Evolutionary conservation across 1,284 basidiomycete genomes (phyloP), one percentile per base, ranked within the genome.

Genomic region (Irpex sp.): DNA sequence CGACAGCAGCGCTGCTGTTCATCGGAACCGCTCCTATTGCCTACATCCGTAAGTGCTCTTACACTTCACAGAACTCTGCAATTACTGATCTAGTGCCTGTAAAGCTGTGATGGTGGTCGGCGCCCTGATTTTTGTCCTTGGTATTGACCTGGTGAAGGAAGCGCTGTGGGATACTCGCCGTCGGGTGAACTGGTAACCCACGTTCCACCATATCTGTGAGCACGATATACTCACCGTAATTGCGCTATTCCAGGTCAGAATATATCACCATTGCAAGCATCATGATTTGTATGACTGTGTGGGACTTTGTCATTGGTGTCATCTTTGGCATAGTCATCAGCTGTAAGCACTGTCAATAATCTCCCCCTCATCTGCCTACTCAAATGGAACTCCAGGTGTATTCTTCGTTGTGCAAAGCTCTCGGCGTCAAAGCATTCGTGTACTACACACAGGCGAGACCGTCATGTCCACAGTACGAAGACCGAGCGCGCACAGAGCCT

Each of bases 391-490:
- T 60, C 11, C 65, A 90, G 92, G 93, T 72, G 85, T 97, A 75
- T 98, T 98, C 80, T 98, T 99, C 71, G 97, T 99, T 21, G 84
- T 98, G 2, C 94, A 97, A 71, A 97, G 92, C 68, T 96, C 94
- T 0, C 89, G 90, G 66, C 76, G 93, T 17, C 78, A 85, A 53
- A 93, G 95, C 63, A 95, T 98, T 63, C 85, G 96, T 15, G 83
- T 88, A 0, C 79, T 92, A 21, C 89, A 93, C 73, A 89, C 86
- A 5, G 94, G 93, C 0, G 86, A 93, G 60, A 85, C 88, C 0
- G 87, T 90, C 1, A 88, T 95, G 75, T 97, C 95, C 5, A 95
- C 96, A 1, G 97, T 98, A 1, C 87, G 97, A 4, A 81, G 97
- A 46, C 97, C 96, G 1, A 88, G 88, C 63, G 84, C 89, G 1